phyloP scores from a whole-genome alignment of 2,329 filamentous ascomycete genomes.

The Daldinia eschscholtzii region DNA sequence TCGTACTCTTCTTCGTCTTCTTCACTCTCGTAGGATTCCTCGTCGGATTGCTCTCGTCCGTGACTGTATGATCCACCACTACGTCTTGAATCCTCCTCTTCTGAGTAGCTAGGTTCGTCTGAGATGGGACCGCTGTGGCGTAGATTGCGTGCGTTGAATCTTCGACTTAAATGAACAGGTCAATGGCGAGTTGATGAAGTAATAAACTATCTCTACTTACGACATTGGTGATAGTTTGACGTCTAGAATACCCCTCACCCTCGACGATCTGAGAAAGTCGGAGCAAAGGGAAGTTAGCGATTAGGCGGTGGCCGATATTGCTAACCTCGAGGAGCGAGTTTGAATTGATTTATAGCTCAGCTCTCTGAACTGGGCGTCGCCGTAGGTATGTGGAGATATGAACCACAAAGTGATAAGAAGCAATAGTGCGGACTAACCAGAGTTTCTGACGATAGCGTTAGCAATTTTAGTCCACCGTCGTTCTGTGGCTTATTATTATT shows the following conservation, averaged over 20 bases:
- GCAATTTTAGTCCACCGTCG: slow-evolving; percentile 17
- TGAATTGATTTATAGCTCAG: slow-evolving; percentile 38
- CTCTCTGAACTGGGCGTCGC: slow-evolving; percentile 24
- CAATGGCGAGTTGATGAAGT: slow-evolving; percentile 37
- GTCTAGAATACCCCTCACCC: slow-evolving; percentile 58
- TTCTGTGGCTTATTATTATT: background rate
- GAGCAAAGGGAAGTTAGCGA: slow-evolving; percentile 57
- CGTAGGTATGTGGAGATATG: slow-evolving; percentile 8
- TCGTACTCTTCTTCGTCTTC: slow-evolving; percentile 56
- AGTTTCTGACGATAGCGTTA: slow-evolving; percentile 28
- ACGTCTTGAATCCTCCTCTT: slow-evolving; percentile 37
- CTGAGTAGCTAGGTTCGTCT: slow-evolving; percentile 41
- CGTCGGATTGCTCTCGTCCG: slow-evolving; percentile 50
- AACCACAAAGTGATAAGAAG: slow-evolving; percentile 12
- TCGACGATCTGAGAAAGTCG: slow-evolving; percentile 63
- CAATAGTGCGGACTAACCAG: slow-evolving; percentile 14
- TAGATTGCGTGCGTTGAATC: slow-evolving; percentile 24
- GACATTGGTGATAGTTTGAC: slow-evolving; percentile 58
- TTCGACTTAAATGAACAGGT: slow-evolving; percentile 38
- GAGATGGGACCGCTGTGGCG: slow-evolving; percentile 38
- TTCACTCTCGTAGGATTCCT: slow-evolving; percentile 54
- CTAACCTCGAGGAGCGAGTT: slow-evolving; percentile 34
- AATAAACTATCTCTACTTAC: slow-evolving; percentile 54
- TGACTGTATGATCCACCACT: slow-evolving; percentile 46
- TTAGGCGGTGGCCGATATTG: slow-evolving; percentile 27